These are phyloP conservation scores for Magnusiomyces tetraspermus DNA, from an alignment of 1,139 yeast species.

Conservation along the genomic window DNA sequence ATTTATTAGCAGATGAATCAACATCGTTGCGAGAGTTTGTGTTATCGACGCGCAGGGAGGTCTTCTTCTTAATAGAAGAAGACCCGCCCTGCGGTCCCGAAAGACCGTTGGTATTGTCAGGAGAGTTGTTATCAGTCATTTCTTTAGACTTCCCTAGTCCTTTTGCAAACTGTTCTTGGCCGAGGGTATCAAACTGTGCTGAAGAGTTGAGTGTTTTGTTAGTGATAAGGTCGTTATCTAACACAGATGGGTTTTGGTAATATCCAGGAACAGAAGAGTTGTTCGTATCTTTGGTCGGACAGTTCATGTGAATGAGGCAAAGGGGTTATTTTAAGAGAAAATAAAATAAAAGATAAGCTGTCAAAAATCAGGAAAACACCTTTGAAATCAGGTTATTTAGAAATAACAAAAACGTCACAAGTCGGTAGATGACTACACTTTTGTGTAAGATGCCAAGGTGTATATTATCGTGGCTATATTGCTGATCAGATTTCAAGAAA, in stretches of 20 bases:
- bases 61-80: not conserved
- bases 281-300: slow-evolving; percentile 28
- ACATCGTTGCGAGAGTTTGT: not conserved
- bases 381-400: no score
- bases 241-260: slow-evolving; percentile 22
- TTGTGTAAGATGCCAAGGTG: no score
- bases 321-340: not conserved
- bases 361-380: no score
- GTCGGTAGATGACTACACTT: no score
- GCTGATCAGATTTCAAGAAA: no score
- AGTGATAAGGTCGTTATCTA: slow-evolving; percentile 19
- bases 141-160: slow-evolving; percentile 11
- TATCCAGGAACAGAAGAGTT: slow-evolving; percentile 20
- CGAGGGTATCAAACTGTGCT: not conserved
- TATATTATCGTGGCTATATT: no score
- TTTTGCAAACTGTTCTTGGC: slow-evolving; percentile 5
- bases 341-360: no score
- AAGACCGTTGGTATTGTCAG: not conserved
- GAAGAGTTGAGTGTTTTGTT: slow-evolving; percentile 13
- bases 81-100: not conserved
- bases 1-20: not conserved
- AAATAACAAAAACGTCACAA: no score
- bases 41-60: not conserved
- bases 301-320: slow-evolving; percentile 20
- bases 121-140: not conserved